Evolutionary conservation across 2,329 filamentous ascomycete species (phyloP), one percentile per base, ranked within the genome.

Genomic region (Alternaria rosae): DNA sequence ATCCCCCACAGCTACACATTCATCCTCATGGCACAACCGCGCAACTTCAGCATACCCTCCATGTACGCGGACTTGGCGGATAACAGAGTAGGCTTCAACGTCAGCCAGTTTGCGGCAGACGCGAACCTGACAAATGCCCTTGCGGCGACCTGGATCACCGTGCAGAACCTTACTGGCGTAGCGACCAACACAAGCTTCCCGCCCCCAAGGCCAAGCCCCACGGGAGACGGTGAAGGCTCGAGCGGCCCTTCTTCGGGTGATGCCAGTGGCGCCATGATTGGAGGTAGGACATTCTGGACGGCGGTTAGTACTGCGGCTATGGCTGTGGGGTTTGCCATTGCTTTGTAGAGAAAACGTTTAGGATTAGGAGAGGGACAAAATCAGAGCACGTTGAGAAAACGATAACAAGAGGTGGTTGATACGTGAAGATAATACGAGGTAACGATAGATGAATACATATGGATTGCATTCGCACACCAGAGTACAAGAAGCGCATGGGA

Each of bases 131-230:
- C 63, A 0, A 23, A 28, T 1, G 73, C 77, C 0, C 44, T 81
- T 20, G 79, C 77, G 1, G 78, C 71, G 7, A 82, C 79, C 60
- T 83, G 76, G 66, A 79, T 83, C 48, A 64, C 63, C 21, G 80
- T 80, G 11, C 70, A 78, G 52, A 78, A 79, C 54, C 26, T 67
- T 17, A 73, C 67, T 7, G 72, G 66, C 9, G 64, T 57, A 11
- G 50, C 70, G 13, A 68, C 67, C 45, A 67, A 21, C 15, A 48
- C 54, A 69, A 64, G 13, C 71, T 68, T 50, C 65, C 54, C 71
- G 12, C 67, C 71, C 10, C 53, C 69, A 20, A 59, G 67, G 45
- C 58, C 69, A 17, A 71, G 68, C 17, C 57, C 59, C 45, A 70
- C 61, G 41, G 59, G 59, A 6, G 43, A 53, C n/a, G 44, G 28